These are phyloP conservation scores for Parmelia sp. DNA, from an alignment of 495 filamentous ascomycete genomes.

Conservation along the genomic window DNA sequence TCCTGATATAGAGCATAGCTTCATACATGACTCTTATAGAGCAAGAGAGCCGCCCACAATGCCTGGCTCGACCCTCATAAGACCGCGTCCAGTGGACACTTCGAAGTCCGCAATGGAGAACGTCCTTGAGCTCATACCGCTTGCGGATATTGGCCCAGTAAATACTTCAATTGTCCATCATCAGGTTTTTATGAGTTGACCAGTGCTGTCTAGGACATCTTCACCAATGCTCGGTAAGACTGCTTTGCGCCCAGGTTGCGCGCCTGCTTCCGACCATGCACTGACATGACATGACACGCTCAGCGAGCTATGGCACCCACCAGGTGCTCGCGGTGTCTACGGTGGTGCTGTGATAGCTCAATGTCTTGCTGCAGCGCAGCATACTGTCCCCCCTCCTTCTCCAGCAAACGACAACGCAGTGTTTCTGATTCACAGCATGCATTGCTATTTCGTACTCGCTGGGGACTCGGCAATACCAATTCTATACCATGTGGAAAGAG, in stretches of 20 bases:
- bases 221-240: constrained; percentile 70
- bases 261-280: background rate
- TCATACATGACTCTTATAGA: background rate
- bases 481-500: constrained; percentile 85
- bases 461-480: constrained; percentile 80
- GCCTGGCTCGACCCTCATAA: constrained; percentile 59
- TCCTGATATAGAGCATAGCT: background rate
- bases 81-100: constrained; percentile 63
- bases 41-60: constrained; percentile 8
- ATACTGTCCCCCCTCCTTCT: constrained; percentile 63
- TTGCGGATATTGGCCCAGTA: constrained; percentile 76
- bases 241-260: background rate
- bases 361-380: constrained; percentile 79
- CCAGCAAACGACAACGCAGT: constrained; percentile 20
- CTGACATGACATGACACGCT: constrained; percentile 3
- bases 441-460: constrained; percentile 96
- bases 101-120: constrained; percentile 81
- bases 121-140: constrained; percentile 72
- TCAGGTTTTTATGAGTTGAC: background rate
- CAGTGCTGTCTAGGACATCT: constrained; percentile 57
- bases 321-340: constrained; percentile 83
- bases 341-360: constrained; percentile 92
- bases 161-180: constrained; percentile 22
- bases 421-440: constrained; percentile 91
- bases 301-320: constrained; percentile 73